Evolutionary conservation across 1,284 basidiomycete species (phyloP).

Genomic region (Omphalotus olearius): DNA sequence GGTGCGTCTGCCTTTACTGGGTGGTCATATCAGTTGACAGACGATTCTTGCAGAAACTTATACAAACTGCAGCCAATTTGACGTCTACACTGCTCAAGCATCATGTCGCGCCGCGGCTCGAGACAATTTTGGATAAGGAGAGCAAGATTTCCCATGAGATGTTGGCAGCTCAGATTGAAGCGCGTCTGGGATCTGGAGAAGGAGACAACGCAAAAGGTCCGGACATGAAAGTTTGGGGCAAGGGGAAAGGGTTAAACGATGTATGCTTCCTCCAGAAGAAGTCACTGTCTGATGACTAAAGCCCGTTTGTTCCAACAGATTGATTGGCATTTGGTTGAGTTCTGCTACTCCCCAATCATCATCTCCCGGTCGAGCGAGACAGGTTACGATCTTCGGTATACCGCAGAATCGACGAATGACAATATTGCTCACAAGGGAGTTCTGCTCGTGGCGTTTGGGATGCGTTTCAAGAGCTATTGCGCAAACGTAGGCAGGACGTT

Average conservation of each 20-base stretch:
- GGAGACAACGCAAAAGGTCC: constrained; percentile 71
- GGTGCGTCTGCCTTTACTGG: constrained; percentile 43
- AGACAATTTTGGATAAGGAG: constrained; percentile 88
- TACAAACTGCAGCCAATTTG: constrained; percentile 71
- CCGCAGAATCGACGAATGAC: constrained; percentile 82
- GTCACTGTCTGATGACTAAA: neutral
- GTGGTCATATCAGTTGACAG: neutral
- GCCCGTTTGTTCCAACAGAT: constrained; percentile 42
- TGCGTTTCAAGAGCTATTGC: constrained; percentile 93
- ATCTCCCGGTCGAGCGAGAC: constrained; percentile 82
- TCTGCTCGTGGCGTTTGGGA: constrained; percentile 82
- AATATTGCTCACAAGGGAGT: constrained; percentile 89
- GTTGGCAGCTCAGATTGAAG: constrained; percentile 82
- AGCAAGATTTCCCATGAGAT: constrained; percentile 87
- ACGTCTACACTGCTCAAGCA: constrained; percentile 85
- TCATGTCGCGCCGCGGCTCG: constrained; percentile 86
- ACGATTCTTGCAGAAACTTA: constrained; percentile 56
- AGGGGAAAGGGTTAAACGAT: constrained; percentile 69
- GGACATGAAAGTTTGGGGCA: constrained; percentile 88
- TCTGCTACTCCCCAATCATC: constrained; percentile 93
- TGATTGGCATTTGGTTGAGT: constrained; percentile 87
- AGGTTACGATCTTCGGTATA: constrained; percentile 87
- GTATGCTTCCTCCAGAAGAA: constrained; percentile 40
- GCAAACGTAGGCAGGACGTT: constrained; percentile 91
- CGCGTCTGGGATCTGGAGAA: constrained; percentile 81